Percentiles rank a stretch among this genome's conserved stretches.
phyloP scores from a whole-genome alignment of 306 rosid genomes.

The Corylus americana region DNA sequence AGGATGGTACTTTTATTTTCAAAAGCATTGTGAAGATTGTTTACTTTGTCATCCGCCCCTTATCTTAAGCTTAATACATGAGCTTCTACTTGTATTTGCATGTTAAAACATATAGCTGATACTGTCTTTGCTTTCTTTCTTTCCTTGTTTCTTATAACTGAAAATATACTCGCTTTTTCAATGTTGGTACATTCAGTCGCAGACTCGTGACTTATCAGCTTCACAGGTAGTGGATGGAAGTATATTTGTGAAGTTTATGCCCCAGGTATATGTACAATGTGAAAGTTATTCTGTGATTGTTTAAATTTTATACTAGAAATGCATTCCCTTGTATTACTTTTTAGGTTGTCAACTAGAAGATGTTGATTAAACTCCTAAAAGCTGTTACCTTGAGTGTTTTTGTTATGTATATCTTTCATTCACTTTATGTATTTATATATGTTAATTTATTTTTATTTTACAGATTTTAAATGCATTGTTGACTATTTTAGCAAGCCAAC shows the following conservation, averaged over 20 bases:
- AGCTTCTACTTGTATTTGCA: neutral
- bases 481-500: slow-evolving; percentile 64
- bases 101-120: neutral
- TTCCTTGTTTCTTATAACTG: neutral
- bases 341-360: neutral
- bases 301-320: neutral
- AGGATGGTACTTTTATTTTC: neutral
- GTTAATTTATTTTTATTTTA: slow-evolving; percentile 26
- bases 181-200: slow-evolving; percentile 22
- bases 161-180: neutral
- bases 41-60: neutral
- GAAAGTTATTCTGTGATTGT: neutral
- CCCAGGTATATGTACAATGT: slow-evolving; percentile 42
- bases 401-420: slow-evolving; percentile 22
- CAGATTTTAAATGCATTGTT: slow-evolving; percentile 75
- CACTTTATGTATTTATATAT: slow-evolving; percentile 25
- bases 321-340: slow-evolving; percentile 11
- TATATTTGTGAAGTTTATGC: slow-evolving; percentile 47
- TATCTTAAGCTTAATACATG: neutral
- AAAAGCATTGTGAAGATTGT: neutral
- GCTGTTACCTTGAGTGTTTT: slow-evolving; percentile 14
- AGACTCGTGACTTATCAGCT: slow-evolving; percentile 28
- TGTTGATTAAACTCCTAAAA: neutral
- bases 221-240: slow-evolving; percentile 40
- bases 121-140: neutral